A percentile compares a stretch with the other conserved stretches of the same genome.
These are phyloP conservation scores for Tricholoma sp. DNA, from an alignment of 768 basidiomycete species.

Conservation along the genomic window DNA sequence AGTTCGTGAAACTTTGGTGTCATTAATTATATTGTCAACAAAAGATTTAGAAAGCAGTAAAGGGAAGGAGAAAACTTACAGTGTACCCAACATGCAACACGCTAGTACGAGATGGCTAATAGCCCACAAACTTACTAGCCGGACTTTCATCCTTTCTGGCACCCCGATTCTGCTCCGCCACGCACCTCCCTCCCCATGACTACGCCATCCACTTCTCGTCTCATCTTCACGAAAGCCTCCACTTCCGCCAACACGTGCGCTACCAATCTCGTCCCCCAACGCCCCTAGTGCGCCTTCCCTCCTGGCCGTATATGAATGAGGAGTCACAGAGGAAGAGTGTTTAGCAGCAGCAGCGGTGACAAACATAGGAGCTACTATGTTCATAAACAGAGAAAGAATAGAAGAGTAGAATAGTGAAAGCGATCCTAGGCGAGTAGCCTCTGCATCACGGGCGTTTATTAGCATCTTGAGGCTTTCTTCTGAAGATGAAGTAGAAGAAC, in stretches of 20 bases:
- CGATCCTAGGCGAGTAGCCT: slow-evolving; percentile 79
- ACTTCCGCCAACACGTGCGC: background rate
- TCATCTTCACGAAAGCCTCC: background rate
- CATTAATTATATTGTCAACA: background rate
- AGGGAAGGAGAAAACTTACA: slow-evolving; percentile 47
- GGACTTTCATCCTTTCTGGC: slow-evolving; percentile 46
- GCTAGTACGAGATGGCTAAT: slow-evolving; percentile 71
- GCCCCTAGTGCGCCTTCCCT: slow-evolving; percentile 4
- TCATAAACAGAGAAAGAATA: slow-evolving; percentile 59
- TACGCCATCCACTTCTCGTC: background rate
- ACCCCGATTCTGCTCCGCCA: slow-evolving; percentile 19
- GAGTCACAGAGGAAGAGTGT: background rate
- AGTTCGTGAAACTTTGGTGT: slow-evolving; percentile 58
- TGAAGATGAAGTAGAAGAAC: slow-evolving; percentile 5
- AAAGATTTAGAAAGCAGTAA: background rate
- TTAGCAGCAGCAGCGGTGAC: slow-evolving; percentile 25
- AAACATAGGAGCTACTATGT: slow-evolving; percentile 68
- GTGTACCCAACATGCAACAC: slow-evolving; percentile 73
- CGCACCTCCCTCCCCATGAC: background rate
- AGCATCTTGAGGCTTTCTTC: slow-evolving; percentile 11
- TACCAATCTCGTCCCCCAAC: slow-evolving; percentile 6
- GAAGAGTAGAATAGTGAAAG: slow-evolving; percentile 80
- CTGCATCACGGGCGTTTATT: slow-evolving; percentile 39
- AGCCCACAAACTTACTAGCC: slow-evolving; percentile 75
- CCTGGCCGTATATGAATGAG: background rate